These are phyloP conservation scores for Leccinum ochraceum DNA, from an alignment of 768 basidiomycete genomes.

Conservation along the genomic window DNA sequence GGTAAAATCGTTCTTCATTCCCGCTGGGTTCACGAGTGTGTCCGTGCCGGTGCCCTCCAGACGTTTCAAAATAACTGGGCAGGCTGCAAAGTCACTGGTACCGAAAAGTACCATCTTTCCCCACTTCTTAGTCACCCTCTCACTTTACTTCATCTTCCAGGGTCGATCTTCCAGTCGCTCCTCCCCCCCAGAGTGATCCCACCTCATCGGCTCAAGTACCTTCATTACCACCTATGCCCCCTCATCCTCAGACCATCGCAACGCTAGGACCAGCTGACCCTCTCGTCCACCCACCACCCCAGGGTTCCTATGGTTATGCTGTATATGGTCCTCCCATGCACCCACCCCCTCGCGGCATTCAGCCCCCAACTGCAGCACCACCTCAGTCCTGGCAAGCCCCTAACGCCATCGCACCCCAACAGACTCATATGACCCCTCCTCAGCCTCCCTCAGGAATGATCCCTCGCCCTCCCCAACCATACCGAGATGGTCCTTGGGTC, in stretches of 20 bases:
- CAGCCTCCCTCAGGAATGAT: constrained; percentile 47
- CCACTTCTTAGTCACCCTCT: neutral
- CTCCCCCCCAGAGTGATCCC: constrained; percentile 26
- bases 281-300: constrained; percentile 33
- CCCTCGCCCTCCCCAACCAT: constrained; percentile 44
- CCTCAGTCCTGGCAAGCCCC: constrained; percentile 68
- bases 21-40: constrained; percentile 77
- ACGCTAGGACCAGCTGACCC: constrained; percentile 31
- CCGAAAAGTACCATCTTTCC: constrained; percentile 56
- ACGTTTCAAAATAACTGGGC: constrained; percentile 79
- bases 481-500: constrained; percentile 58
- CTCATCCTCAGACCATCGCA: constrained; percentile 30
- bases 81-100: constrained; percentile 77
- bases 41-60: constrained; percentile 66
- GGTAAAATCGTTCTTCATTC: constrained; percentile 74
- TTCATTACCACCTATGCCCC: constrained; percentile 27
- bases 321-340: constrained; percentile 45
- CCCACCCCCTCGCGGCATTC: constrained; percentile 42
- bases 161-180: constrained; percentile 25
- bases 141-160: constrained; percentile 11
- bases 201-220: constrained; percentile 28
- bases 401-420: constrained; percentile 62
- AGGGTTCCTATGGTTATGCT: constrained; percentile 31
- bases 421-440: constrained; percentile 56
- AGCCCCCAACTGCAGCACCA: constrained; percentile 47